Percentiles rank a stretch among this genome's conserved stretches.
Evolutionary conservation across 768 basidiomycete species (phyloP).

Genomic region (Tubosaeta sp.): DNA sequence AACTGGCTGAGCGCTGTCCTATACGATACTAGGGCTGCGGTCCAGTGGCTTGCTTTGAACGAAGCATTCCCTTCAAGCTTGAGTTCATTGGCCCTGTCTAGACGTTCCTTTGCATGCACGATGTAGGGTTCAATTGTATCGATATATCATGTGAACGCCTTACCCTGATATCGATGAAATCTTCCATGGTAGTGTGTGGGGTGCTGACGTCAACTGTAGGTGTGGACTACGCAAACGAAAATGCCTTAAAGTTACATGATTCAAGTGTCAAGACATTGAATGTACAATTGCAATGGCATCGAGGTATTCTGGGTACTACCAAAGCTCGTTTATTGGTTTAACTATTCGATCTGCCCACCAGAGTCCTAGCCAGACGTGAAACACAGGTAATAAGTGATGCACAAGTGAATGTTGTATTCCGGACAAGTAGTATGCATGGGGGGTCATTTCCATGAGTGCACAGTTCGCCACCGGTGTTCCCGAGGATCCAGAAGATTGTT

Average conservation of each 20-base stretch:
- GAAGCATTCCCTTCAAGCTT: constrained; percentile 74
- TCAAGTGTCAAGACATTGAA: background rate
- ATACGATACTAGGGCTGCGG: constrained; percentile 69
- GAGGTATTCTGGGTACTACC: background rate
- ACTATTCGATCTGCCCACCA: background rate
- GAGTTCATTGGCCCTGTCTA: constrained; percentile 52
- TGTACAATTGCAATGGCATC: background rate
- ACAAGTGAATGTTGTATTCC: background rate
- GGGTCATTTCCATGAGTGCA: constrained; percentile 35
- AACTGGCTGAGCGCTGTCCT: constrained; percentile 61
- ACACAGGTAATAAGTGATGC: background rate
- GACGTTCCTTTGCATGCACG: constrained; percentile 34
- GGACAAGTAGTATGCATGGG: background rate
- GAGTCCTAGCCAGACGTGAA: background rate
- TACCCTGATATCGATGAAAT: constrained; percentile 1
- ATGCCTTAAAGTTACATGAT: too few species aligned
- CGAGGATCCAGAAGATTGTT: constrained; percentile 20
- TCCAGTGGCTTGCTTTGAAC: constrained; percentile 65
- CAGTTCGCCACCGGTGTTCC: constrained; percentile 35
- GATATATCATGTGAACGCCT: background rate
- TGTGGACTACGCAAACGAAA: too few species aligned
- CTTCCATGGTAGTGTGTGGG: too few species aligned
- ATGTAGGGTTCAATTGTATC: background rate
- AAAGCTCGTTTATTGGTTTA: background rate
- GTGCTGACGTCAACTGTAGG: too few species aligned